phyloP scores from a whole-genome alignment of 2,329 filamentous ascomycete species.

The Colletotrichum sp. region DNA sequence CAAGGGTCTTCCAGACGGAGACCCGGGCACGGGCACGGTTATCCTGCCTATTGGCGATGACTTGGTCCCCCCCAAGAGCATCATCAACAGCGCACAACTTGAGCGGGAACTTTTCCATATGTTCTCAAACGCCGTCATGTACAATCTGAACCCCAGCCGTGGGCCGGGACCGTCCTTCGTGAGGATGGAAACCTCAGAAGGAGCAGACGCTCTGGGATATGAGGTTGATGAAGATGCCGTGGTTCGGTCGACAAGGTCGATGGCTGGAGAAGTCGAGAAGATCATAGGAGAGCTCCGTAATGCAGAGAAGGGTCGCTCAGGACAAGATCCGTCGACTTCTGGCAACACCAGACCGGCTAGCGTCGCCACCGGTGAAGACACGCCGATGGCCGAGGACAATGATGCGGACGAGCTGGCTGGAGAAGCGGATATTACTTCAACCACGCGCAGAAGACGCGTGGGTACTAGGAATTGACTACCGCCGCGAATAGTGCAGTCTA shows the following conservation, averaged over 20 bases:
- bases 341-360: conserved; percentile 37
- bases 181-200: conserved; percentile 37
- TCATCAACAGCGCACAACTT: conserved; percentile 91
- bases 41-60: conserved; percentile 76
- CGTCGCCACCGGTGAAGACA: conserved; percentile 47
- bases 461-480: conserved; percentile 35
- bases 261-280: conserved; percentile 88
- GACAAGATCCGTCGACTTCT: conserved; percentile 34
- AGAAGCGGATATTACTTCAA: conserved; percentile 39
- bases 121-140: conserved; percentile 99
- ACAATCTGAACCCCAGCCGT: conserved; percentile 82
- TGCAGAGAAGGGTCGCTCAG: conserved; percentile 65
- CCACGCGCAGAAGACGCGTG: conserved; percentile 40
- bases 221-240: conserved; percentile 83
- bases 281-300: conserved; percentile 77
- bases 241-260: conserved; percentile 84
- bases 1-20: conserved; percentile 64
- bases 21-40: conserved; percentile 60
- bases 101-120: conserved; percentile 95
- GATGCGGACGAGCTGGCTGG: conserved; percentile 50
- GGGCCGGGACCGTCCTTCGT: conserved; percentile 70
- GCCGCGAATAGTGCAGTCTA: not conserved
- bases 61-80: conserved; percentile 82
- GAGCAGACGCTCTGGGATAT: conserved; percentile 60
- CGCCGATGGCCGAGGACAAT: conserved; percentile 43